Evolutionary conservation across 106 monocot genomes (phyloP).

Genomic region (Platanthera guangdongensis): DNA sequence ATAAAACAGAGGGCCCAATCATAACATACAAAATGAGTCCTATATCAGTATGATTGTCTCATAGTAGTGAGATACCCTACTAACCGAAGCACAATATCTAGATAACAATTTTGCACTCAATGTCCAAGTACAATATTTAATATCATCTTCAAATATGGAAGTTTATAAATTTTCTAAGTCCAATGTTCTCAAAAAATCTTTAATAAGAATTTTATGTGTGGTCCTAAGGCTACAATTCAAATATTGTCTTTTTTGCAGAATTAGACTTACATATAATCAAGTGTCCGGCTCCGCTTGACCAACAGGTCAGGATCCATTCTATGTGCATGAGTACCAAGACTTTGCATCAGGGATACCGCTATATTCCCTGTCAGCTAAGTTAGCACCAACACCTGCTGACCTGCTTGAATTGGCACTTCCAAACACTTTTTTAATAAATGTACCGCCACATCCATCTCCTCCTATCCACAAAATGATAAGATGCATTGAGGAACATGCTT

Average conservation of each 20-base stretch:
- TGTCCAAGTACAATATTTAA: neutral
- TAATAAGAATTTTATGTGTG: neutral
- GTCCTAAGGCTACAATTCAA: neutral
- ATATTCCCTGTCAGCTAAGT: neutral
- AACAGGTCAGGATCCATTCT: constrained; percentile 11
- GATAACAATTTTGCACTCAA: neutral
- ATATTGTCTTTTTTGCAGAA: neutral
- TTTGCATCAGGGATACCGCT: constrained; percentile 5
- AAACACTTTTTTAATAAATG: neutral
- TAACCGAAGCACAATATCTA: neutral
- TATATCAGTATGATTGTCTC: neutral
- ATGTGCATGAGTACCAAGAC: neutral
- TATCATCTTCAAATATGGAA: neutral
- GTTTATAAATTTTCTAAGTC: neutral
- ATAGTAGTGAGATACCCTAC: neutral
- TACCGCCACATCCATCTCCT: neutral
- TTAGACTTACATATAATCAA: constrained; percentile 7
- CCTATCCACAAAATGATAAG: constrained; percentile 3
- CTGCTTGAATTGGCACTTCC: neutral
- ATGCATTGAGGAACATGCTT: neutral
- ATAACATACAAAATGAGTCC: too few relatives aligned
- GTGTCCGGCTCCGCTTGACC: neutral
- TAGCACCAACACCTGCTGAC: neutral
- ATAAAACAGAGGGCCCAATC: too few relatives aligned
- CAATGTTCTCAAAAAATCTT: neutral